phyloP scores from a whole-genome alignment of 2,329 filamentous ascomycete species.

The Xylaria multiplex region DNA sequence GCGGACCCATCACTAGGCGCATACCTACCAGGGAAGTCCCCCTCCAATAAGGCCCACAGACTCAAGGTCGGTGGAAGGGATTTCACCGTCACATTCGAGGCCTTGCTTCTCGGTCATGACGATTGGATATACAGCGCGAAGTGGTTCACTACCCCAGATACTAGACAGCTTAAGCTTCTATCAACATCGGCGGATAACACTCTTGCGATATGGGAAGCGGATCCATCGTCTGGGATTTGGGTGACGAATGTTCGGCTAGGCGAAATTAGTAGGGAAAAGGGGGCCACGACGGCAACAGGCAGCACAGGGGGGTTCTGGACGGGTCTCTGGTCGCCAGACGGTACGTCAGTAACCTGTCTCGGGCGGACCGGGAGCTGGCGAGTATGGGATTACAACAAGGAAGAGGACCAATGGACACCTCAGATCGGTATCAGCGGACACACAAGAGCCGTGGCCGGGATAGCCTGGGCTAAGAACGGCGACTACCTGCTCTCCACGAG shows the following conservation, averaged over 20 bases:
- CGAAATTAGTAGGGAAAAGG: conserved; percentile 94
- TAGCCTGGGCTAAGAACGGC: conserved; percentile 85
- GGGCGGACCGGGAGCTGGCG: conserved; percentile 95
- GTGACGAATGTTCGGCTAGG: conserved; percentile 85
- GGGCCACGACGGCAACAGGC: conserved; percentile 94
- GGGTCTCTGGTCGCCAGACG: conserved; percentile 87
- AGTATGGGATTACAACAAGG: conserved; percentile 74
- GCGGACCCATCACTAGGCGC: conserved; percentile 67
- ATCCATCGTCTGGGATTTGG: conserved; percentile 88
- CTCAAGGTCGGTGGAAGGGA: conserved; percentile 70
- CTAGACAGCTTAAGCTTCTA: conserved; percentile 74
- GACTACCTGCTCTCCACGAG: conserved; percentile 89
- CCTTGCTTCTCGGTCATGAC: conserved; percentile 91
- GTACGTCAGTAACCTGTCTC: conserved; percentile 79
- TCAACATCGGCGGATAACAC: conserved; percentile 96
- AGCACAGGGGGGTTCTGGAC: conserved; percentile 98
- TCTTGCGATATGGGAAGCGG: conserved; percentile 89
- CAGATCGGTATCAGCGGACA: conserved; percentile 84
- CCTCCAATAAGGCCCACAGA: conserved; percentile 89
- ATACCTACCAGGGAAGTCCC: conserved; percentile 72
- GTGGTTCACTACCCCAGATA: conserved; percentile 69
- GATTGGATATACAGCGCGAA: conserved; percentile 95
- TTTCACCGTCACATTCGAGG: conserved; percentile 91
- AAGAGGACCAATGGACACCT: conserved; percentile 77
- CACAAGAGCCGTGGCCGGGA: conserved; percentile 79